Percentiles rank a stretch among this genome's conserved stretches.
Conservation (phyloP, 345 rosid species). For the Anacardium occidentale region DNA sequence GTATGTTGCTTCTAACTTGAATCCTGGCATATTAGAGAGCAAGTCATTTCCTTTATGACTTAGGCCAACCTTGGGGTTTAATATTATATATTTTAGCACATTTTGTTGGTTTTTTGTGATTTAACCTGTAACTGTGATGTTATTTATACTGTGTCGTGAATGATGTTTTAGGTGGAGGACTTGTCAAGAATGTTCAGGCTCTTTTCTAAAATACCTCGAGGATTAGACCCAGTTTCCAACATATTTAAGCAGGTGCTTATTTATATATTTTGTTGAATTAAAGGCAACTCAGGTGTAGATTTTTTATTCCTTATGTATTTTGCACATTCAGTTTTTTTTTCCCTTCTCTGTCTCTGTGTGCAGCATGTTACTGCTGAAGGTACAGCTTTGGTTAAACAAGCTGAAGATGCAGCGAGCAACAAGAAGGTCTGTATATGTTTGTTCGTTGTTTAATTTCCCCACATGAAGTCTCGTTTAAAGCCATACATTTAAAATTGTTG, state of each 20-base stretch:
- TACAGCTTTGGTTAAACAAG: constrained; percentile 57
- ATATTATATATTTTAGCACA: constrained; percentile 17
- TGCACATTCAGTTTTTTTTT: neutral
- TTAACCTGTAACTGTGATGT: neutral
- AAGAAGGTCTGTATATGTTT: constrained; percentile 33
- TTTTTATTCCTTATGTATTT: neutral
- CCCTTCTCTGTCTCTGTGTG: neutral
- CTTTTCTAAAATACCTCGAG: constrained; percentile 44
- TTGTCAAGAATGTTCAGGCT: constrained; percentile 70
- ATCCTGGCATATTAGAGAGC: too few relatives aligned
- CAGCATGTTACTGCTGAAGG: constrained; percentile 71
- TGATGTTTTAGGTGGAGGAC: constrained; percentile 53
- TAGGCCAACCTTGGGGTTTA: too few relatives aligned
- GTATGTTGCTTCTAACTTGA: too few relatives aligned
- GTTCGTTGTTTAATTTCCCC: neutral
- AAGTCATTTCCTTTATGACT: too few relatives aligned
- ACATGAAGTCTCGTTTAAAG: neutral
- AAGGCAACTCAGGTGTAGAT: neutral
- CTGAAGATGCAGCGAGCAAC: constrained; percentile 60
- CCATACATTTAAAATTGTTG: neutral
- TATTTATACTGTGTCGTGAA: neutral
- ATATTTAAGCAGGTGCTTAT: constrained; percentile 51
- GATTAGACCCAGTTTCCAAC: constrained; percentile 53
- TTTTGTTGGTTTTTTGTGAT: constrained; percentile 6
- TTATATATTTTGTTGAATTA: neutral